Evolutionary conservation across 2,329 filamentous ascomycete species (phyloP), one percentile per base, ranked within the genome.

Genomic region (Xylaria sp.): DNA sequence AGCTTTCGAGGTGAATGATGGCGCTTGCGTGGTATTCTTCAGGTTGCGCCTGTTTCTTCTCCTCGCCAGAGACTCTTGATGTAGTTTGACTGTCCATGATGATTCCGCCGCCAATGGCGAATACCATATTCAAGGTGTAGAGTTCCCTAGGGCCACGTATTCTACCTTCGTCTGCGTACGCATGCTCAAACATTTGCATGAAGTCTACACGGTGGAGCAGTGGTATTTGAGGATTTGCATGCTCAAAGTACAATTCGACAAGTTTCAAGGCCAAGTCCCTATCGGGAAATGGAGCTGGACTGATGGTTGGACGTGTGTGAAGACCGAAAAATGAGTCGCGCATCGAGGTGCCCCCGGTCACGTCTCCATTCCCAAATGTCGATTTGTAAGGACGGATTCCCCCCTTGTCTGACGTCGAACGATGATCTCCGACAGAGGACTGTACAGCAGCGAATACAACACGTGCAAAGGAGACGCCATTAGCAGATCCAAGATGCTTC

Each of bases 111-210:
- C 96, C 96, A 75, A 98, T 98, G 15, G 95, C 95, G 82, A 97
- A 98, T 28, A 98, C 94, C 81, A 98, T 98, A 80, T 98, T 98
- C 71, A 98, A 85, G 83, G 97, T 89, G 81, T 98, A 98, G n/a
- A 96, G 86, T 80, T 97, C 94, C 63, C 92, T 87, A 4, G 94
- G 88, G 1, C 91, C 92, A 32, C 92, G 87, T 63, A 88, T 86
- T 68, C 89, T 88, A 56, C 88, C 86, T 23, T 91, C 88, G 0
- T 88, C 87, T 4, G 88, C 85, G 80, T 97, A 98, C 0, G 94
- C 92, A 55, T 89, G 88, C 63, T 97, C 91, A 78, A 98, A 92
- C 82, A 97, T 89, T 55, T 91, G 88, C 90, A 94, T 94, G 77
- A 98, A 98, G 75, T 98, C 94, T 39, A 88, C 91, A 46, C 93